Base-by-base conservation (phyloP, 2,329 filamentous ascomycete genomes). In the Furcasterigmium sp. region DNA sequence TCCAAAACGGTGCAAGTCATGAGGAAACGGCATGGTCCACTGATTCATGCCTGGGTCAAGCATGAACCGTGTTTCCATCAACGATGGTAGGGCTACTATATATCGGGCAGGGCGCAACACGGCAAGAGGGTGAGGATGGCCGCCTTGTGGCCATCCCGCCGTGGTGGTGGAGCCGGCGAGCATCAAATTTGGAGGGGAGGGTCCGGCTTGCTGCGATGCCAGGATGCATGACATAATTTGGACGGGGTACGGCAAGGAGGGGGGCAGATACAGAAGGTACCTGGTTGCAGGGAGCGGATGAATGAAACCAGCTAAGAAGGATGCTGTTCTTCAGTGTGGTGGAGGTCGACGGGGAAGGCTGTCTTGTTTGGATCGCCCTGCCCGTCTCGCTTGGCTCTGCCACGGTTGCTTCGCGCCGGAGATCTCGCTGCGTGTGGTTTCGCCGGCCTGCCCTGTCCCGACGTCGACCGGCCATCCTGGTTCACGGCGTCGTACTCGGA, bases 161-260 rank as follows among this genome's bases (percentile, higher is more conserved):
- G 29, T 46, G 44, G 37, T 43, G 39, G 48, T 50, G 48, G 48
- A 45, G 48, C 43, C 48, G 28, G 47, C 44, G 42, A 49, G 52
- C 49, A 51, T 58, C 50, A 55, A 61, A 59, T 61, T 60, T 57
- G 58, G 53, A 58, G 29, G 21, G 52, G 57, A 62, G 53, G 58
- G 53, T 54, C 59, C 51, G n/a, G 14, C 39, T 51, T 63, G 57
- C 53, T 53, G 49, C 52, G 53, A 57, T 56, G 46, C 53, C 53
- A 57, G 57, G 60, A 62, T 62, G 65, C 67, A 69, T 69, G 67
- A 68, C 65, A 70, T 69, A 69, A 69, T 68, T 68, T 49, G 52
- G 47, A 50, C 46, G 53, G 52, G 56, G 51, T 19, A 8, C 15
- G 23, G 23, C 19, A 19, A 15, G 47, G 26, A 44, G 26, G 41